Evolutionary conservation across 2,329 filamentous ascomycete genomes (phyloP).

Genomic region (Neonectria faginata): DNA sequence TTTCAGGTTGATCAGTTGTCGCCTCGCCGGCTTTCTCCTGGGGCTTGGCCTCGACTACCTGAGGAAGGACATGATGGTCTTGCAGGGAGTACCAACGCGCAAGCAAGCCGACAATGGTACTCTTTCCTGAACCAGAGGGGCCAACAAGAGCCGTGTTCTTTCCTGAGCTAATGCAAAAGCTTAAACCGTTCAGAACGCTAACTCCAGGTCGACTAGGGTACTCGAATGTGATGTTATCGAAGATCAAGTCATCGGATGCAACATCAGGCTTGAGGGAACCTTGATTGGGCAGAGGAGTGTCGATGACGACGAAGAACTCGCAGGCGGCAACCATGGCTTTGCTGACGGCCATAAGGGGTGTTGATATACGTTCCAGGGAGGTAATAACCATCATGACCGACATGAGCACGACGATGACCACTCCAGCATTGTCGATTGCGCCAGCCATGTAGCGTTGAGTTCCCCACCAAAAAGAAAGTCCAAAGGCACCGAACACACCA

Average conservation of each 20-base stretch:
- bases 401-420: conserved; percentile 54
- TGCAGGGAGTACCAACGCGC: conserved; percentile 70
- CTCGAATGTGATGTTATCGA: conserved; percentile 48
- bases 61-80: background rate
- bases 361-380: conserved; percentile 52
- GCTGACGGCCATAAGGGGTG: conserved; percentile 52
- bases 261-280: conserved; percentile 43
- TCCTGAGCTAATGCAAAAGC: conserved; percentile 65
- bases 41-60: background rate
- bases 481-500: conserved; percentile 51
- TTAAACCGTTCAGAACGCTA: conserved; percentile 57
- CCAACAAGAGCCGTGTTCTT: conserved; percentile 77
- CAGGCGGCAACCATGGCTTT: conserved; percentile 47
- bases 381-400: conserved; percentile 54
- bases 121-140: conserved; percentile 76
- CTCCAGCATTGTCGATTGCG: conserved; percentile 51
- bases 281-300: conserved; percentile 37
- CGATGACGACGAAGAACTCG: conserved; percentile 47
- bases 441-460: conserved; percentile 51
- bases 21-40: background rate
- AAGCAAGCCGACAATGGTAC: conserved; percentile 74
- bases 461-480: conserved; percentile 59
- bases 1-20: background rate
- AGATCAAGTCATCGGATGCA: conserved; percentile 57
- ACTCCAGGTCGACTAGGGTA: conserved; percentile 39